Evolutionary conservation across 2,329 filamentous ascomycete species (phyloP), one percentile per base, ranked within the genome.

Genomic region (Colletotrichum spinosum): DNA sequence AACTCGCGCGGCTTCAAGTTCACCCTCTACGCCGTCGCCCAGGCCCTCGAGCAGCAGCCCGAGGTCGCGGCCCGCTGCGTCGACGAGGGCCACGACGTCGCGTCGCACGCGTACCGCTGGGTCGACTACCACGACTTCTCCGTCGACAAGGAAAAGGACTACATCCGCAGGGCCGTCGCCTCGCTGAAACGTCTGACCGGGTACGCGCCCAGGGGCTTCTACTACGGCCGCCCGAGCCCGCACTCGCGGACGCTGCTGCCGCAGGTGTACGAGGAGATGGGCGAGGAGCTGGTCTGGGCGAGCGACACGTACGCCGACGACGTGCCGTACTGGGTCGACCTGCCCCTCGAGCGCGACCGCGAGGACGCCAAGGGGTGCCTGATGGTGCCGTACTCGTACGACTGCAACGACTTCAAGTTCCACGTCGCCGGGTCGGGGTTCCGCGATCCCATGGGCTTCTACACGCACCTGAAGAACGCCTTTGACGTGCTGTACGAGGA

Each of bases 401-500:
- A 86, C 71, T 84, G 81, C 76, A 86, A 87, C 69, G 84, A 86
- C 69, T 84, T 81, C 73, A 85, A 77, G 65, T 77, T 76, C 66
- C 71, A 72, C 55, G 70, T 70, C 7, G 73, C 77, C 1, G 76
- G 79, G 1, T 78, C 78, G 8, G 83, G 83, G 0, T 85, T 84
- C 68, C 74, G 79, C 6, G 80, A 78, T 44, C 79, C 82, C 0
- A 69, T 74, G 9, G 80, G 77, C 5, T 85, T 84, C 70, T 79
- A 76, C 58, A 71, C 69, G 68, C 81, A 86, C 67, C 68, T 86
- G 13, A 83, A 83, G 73, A 80, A 80, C 17, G 81, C 84, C 0
- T 86, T 87, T 56, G 84, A 87, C 69, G 80, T 84, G 15, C 70
- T 86, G 38, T 85, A 86, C 62, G 82, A 82, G 37, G 84, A 86